A percentile compares a stretch with the other conserved stretches of the same genome.
phyloP scores from a whole-genome alignment of 1,139 yeast species.

The Yamadazyma kanchanaburiensis region DNA sequence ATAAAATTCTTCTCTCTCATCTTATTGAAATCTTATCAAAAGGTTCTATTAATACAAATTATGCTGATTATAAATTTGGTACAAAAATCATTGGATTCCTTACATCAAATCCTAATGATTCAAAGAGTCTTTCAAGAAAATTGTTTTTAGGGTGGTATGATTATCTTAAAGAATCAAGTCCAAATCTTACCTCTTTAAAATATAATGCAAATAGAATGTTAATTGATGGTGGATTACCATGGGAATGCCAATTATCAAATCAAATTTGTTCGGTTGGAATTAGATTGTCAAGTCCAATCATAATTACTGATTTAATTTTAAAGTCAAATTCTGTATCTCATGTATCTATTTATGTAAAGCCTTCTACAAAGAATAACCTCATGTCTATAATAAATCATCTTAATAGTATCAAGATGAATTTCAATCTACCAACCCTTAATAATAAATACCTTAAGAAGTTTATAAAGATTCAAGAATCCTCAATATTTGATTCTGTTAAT shows the following conservation, averaged over 20 bases:
- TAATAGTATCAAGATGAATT: slow-evolving; percentile 14
- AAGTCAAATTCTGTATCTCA: slow-evolving; percentile 15
- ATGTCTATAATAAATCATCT: slow-evolving; percentile 19
- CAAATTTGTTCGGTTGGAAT: slow-evolving; percentile 33
- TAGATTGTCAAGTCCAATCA: slow-evolving; percentile 28
- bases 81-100: slow-evolving; percentile 41
- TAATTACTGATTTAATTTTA: slow-evolving; percentile 35
- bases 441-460: slow-evolving; percentile 31
- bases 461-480: slow-evolving; percentile 27
- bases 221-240: slow-evolving; percentile 30
- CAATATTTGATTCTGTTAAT: slow-evolving; percentile 16
- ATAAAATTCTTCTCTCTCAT: slow-evolving; percentile 19
- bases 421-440: slow-evolving; percentile 4
- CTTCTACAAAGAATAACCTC: slow-evolving; percentile 14
- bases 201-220: slow-evolving; percentile 40
- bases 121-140: slow-evolving; percentile 20
- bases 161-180: slow-evolving; percentile 21
- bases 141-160: slow-evolving; percentile 43
- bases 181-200: slow-evolving; percentile 23
- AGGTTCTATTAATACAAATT: slow-evolving; percentile 37
- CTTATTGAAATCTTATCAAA: slow-evolving; percentile 32
- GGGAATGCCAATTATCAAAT: slow-evolving; percentile 28
- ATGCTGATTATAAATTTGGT: slow-evolving; percentile 41
- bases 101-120: slow-evolving; percentile 19
- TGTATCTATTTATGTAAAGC: slow-evolving; percentile 30